Conservation (phyloP, 768 basidiomycete species). For the Collybia sp. region DNA sequence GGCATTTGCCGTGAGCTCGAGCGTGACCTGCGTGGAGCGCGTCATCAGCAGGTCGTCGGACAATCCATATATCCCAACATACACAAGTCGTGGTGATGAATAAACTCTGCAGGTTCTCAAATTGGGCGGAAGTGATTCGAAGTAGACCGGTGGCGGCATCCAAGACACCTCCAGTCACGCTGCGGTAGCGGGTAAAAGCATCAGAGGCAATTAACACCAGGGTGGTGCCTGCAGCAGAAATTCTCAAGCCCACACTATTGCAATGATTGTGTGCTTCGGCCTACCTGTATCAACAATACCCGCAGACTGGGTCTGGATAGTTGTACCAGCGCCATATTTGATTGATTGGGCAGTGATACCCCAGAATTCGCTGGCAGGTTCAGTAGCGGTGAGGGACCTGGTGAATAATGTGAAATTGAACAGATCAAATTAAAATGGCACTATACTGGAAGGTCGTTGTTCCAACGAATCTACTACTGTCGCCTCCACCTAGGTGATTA, state of each 20-base stretch:
- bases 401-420: conserved; percentile 23
- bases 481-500: no score
- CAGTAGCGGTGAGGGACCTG: conserved; percentile 32
- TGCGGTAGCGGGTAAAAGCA: conserved; percentile 51
- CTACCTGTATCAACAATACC: conserved; percentile 54
- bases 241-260: no score
- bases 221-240: conserved; percentile 27
- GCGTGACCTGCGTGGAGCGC: conserved; percentile 31
- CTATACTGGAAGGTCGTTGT: background rate
- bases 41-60: background rate
- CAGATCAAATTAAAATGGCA: background rate
- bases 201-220: conserved; percentile 53
- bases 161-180: conserved; percentile 45
- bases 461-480: no score
- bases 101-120: conserved; percentile 41
- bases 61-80: conserved; percentile 19
- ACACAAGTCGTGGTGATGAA: conserved; percentile 48
- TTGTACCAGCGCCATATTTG: conserved; percentile 28
- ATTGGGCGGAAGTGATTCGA: conserved; percentile 45
- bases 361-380: conserved; percentile 43
- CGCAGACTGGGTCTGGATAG: conserved; percentile 30
- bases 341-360: conserved; percentile 48
- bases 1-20: conserved; percentile 55
- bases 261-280: no score
- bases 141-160: conserved; percentile 56